Evolutionary conservation across 2,329 filamentous ascomycete species (phyloP), one percentile per base, ranked within the genome.

Genomic region (Neobulgaria alba): DNA sequence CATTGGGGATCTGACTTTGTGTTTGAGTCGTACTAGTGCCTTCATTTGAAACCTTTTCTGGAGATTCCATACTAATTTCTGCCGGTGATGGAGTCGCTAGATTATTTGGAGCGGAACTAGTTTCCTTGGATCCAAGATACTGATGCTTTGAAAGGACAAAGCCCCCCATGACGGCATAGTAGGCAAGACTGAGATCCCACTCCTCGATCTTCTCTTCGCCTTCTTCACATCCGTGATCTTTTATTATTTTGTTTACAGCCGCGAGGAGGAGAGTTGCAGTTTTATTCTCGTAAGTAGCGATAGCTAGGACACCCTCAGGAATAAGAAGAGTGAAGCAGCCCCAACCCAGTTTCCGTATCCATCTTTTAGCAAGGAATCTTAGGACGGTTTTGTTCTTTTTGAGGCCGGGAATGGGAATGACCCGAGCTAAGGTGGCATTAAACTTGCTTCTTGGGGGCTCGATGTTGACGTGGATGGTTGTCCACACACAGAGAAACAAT

Each of bases 381-480:
- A 33, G 3, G 3, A 14, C n/a, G 14, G 8, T 17, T 33, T 33
- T 4, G 14, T 14, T n/a, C 15, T 3, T 10, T 33, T 33, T 7
- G 30, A n/a, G n/a, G n/a, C n/a, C n/a, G n/a, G n/a, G n/a, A n/a
- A n/a, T n/a, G n/a, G n/a, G n/a, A n/a, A n/a, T n/a, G n/a, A n/a
- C n/a, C n/a, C n/a, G n/a, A n/a, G n/a, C n/a, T n/a, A n/a, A n/a
- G n/a, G n/a, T n/a, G 30, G 10, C 30, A 14, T 14, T n/a, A 21
- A 9, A 14, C 9, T 23, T 18, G 4, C 14, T 35, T 15, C n/a
- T 26, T 35, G 21, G 8, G 16, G 17, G 14, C 3, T 31, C 32
- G 16, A 41, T 30, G 20, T 35, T 36, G 5, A 35, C 32, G 21
- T 41, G 38, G n/a, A 41, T 14, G 5, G 38, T 21, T 4, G 38